phyloP scores from a whole-genome alignment of 2,329 filamentous ascomycete genomes.

The Exophiala sp. region DNA sequence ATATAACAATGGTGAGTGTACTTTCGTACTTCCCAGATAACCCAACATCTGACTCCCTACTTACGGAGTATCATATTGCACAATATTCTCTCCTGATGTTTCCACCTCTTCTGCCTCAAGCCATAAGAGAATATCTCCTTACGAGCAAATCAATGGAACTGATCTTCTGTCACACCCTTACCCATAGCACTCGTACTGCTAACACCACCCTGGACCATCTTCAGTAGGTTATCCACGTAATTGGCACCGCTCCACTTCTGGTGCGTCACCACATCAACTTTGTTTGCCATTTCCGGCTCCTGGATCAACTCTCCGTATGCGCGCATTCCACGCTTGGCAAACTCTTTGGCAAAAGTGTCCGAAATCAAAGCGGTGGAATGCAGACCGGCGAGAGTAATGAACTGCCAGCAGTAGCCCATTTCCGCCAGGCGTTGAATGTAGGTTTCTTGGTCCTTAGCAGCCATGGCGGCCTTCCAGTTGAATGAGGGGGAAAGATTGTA shows the following conservation, averaged over 20 bases:
- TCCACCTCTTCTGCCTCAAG: no score
- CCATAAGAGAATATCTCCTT: no score
- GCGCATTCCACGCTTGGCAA: constrained; percentile 79
- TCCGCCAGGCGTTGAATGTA: constrained; percentile 86
- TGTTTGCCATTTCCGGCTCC: constrained; percentile 90
- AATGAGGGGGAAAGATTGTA: constrained; percentile 99
- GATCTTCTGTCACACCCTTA: constrained; percentile 94
- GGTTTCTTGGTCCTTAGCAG: constrained; percentile 86
- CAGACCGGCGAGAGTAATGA: constrained; percentile 97
- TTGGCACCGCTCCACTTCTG: constrained; percentile 98
- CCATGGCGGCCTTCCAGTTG: constrained; percentile 99
- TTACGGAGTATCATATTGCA: no score
- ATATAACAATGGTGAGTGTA: no score
- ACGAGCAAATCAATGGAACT: constrained; percentile 63
- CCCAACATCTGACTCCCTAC: no score
- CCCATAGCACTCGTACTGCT: constrained; percentile 95
- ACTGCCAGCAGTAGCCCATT: constrained; percentile 99
- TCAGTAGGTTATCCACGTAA: constrained; percentile 90
- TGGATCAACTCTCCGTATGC: constrained; percentile 97
- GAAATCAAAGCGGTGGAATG: constrained; percentile 93
- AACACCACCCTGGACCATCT: constrained; percentile 94
- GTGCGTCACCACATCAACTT: constrained; percentile 93
- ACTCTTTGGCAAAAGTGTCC: constrained; percentile 82
- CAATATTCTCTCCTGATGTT: no score
- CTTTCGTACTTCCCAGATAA: no score